These are phyloP conservation scores for Microbotryum scabiosae DNA, from an alignment of 1,284 basidiomycete species.

Conservation along the genomic window DNA sequence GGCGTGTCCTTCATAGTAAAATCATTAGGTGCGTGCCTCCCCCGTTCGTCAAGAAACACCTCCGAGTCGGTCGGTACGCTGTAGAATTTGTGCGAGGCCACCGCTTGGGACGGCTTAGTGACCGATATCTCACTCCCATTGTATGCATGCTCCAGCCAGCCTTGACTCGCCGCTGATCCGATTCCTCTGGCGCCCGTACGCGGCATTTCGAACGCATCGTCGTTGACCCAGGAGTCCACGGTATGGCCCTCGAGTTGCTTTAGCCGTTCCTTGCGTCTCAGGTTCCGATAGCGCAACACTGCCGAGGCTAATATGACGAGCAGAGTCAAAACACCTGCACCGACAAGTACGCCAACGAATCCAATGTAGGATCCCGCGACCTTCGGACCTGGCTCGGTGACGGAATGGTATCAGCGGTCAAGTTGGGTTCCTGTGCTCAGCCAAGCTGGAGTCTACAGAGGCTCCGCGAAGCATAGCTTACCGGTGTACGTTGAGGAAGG, in stretches of 20 bases:
- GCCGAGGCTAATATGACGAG: slow-evolving; percentile 6
- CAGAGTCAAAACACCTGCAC: slow-evolving; percentile 12
- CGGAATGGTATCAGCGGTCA: not conserved
- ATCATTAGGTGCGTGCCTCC: not conserved
- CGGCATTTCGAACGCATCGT: slow-evolving; percentile 30
- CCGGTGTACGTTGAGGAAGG: slow-evolving; percentile 18
- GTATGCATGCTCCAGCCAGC: not conserved
- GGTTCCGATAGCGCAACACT: slow-evolving; percentile 7
- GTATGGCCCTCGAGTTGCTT: not conserved
- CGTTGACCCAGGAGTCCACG: not conserved
- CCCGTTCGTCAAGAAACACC: not conserved
- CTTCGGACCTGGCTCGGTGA: slow-evolving; percentile 15
- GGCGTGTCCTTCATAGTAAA: not conserved
- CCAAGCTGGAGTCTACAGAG: not conserved
- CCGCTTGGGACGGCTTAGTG: no score
- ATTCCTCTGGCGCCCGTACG: not conserved
- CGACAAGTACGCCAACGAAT: slow-evolving; percentile 28
- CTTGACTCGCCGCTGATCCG: not conserved
- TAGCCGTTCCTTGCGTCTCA: not conserved
- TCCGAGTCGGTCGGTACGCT: not conserved
- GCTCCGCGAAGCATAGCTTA: not conserved
- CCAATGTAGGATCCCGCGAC: slow-evolving; percentile 24
- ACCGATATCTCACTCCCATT: not conserved
- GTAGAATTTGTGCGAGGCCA: no score
- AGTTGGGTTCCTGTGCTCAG: not conserved